Conservation (phyloP, 2,329 filamentous ascomycete genomes). For the Dactylellina parvicollis region DNA sequence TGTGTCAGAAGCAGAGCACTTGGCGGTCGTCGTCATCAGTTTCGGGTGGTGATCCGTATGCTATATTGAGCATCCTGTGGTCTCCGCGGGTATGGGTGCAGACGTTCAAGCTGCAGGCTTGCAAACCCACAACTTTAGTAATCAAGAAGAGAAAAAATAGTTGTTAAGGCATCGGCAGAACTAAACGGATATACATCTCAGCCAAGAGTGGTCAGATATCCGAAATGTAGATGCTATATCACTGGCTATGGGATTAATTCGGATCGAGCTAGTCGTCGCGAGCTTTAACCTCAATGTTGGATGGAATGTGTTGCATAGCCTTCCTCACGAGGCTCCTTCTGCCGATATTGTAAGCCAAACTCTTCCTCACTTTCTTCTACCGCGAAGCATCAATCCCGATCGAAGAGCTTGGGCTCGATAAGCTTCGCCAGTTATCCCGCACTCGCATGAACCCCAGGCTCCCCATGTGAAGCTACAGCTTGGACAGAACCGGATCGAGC, state of each 20-base stretch:
- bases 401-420: not conserved
- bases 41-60: not conserved
- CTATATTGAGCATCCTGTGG: no score
- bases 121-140: no score
- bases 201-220: no score
- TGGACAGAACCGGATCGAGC: not conserved
- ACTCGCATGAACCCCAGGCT: conserved; percentile 19
- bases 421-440: conserved; percentile 17
- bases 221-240: no score
- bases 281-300: not conserved
- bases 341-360: no score
- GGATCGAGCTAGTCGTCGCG: not conserved
- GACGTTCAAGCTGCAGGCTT: no score
- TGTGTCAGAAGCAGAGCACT: not conserved
- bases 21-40: not conserved
- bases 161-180: not conserved
- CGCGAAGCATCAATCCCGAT: not conserved
- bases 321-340: conserved; percentile 1
- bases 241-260: no score
- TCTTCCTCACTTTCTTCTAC: not conserved
- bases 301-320: conserved; percentile 11
- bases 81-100: no score
- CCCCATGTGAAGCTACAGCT: not conserved
- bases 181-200: not conserved
- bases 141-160: no score